A percentile compares a stretch with the other conserved stretches of the same genome.
These are phyloP conservation scores for Nakaseomyces uthaithaninus DNA, from an alignment of 1,139 yeast species.

Conservation along the genomic window DNA sequence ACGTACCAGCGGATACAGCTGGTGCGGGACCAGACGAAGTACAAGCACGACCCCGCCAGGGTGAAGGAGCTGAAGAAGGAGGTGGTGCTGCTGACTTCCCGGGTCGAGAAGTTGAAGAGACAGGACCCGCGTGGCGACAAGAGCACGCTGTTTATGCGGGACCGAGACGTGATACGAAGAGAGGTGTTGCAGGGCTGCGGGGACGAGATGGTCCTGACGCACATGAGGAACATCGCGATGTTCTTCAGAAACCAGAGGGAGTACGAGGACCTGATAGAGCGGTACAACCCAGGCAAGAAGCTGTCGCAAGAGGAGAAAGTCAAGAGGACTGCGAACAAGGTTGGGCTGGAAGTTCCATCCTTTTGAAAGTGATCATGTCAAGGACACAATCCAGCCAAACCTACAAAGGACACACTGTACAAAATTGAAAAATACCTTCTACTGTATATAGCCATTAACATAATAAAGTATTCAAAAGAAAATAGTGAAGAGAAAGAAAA, in stretches of 20 bases:
- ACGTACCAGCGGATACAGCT: constrained; percentile 2
- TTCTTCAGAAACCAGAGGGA: constrained; percentile 67
- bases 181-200: constrained; percentile 13
- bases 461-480: too few species aligned
- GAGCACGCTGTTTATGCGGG: constrained; percentile 15
- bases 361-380: neutral
- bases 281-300: constrained; percentile 79
- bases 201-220: constrained; percentile 19
- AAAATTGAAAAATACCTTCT: too few species aligned
- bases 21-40: constrained; percentile 23
- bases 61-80: constrained; percentile 30
- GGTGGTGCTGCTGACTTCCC: neutral
- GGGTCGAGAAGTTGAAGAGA: constrained; percentile 21
- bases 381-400: too few species aligned
- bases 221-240: constrained; percentile 34
- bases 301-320: constrained; percentile 74
- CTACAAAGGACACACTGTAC: too few species aligned
- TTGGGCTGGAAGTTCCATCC: constrained; percentile 64
- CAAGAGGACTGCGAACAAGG: constrained; percentile 70
- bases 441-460: too few species aligned
- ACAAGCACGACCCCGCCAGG: constrained; percentile 16
- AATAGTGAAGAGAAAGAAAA: too few species aligned
- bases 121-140: constrained; percentile 15
- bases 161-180: constrained; percentile 12
- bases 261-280: constrained; percentile 68